phyloP scores from a whole-genome alignment of 306 rosid species.

The Cucurbita pepo region DNA sequence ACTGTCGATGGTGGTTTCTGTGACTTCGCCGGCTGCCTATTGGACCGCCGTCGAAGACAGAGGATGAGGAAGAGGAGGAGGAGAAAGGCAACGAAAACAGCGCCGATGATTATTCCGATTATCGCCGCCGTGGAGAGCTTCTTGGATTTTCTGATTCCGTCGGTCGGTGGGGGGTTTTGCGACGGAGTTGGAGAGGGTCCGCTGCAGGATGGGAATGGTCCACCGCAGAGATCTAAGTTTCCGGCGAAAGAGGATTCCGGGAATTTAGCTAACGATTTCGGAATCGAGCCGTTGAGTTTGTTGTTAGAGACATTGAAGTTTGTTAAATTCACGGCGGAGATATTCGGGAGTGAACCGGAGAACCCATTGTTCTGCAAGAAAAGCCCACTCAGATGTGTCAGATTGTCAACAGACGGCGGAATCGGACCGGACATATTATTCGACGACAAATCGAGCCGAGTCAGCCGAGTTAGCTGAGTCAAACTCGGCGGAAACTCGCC shows the following conservation, averaged over 20 bases:
- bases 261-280: conserved; percentile 25
- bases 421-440: conserved; percentile 57
- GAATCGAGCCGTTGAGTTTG: conserved; percentile 79
- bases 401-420: conserved; percentile 54
- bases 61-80: conserved; percentile 33
- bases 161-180: conserved; percentile 1
- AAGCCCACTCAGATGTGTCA: conserved; percentile 49
- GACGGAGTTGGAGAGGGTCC: conserved; percentile 60
- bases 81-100: conserved; percentile 9
- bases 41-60: conserved; percentile 35
- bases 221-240: conserved; percentile 66
- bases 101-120: conserved; percentile 44
- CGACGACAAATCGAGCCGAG: conserved; percentile 60
- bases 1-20: conserved; percentile 25
- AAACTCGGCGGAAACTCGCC: conserved; percentile 47
- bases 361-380: conserved; percentile 45
- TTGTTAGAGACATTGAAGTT: conserved; percentile 55
- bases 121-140: conserved; percentile 69
- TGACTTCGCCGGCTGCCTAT: conserved; percentile 14
- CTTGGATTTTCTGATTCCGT: conserved; percentile 21
- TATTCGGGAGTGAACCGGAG: conserved; percentile 46
- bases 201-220: conserved; percentile 39
- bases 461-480: conserved; percentile 33
- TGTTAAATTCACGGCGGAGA: conserved; percentile 7
- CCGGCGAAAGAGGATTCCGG: conserved; percentile 45